phyloP scores from a whole-genome alignment of 371 early-diverging fungal species.

The Nematocida ironsii region DNA sequence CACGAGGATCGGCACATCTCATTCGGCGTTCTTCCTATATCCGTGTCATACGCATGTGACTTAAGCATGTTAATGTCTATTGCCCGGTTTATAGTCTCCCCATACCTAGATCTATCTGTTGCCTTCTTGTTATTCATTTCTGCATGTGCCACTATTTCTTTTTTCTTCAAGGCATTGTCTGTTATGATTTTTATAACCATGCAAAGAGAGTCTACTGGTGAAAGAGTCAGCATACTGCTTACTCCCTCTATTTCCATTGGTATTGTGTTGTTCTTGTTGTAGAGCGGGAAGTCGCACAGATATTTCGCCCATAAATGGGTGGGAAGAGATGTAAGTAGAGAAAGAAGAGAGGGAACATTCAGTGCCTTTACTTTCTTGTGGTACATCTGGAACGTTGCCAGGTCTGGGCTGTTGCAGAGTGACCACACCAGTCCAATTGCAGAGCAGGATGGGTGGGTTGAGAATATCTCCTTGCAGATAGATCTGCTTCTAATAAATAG shows the following conservation, averaged over 20 bases:
- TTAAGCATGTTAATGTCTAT: conserved; percentile 49
- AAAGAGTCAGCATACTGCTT: conserved; percentile 42
- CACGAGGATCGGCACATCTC: conserved; percentile 33
- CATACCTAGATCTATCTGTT: conserved; percentile 53
- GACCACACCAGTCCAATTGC: conserved; percentile 60
- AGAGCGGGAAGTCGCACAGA: conserved; percentile 35
- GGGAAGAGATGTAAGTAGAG: conserved; percentile 43
- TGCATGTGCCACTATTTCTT: conserved; percentile 48
- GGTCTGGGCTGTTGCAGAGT: conserved; percentile 60
- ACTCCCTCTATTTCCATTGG: conserved; percentile 34
- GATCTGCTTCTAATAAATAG: conserved; percentile 65
- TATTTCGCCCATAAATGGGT: conserved; percentile 57
- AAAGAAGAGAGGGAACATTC: conserved; percentile 54
- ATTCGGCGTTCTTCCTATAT: conserved; percentile 47
- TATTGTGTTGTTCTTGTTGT: conserved; percentile 50
- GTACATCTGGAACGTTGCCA: conserved; percentile 52
- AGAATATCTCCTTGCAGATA: conserved; percentile 60
- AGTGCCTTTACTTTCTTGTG: conserved; percentile 52
- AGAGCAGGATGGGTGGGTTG: conserved; percentile 29
- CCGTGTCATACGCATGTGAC: conserved; percentile 48
- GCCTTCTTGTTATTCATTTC: conserved; percentile 40
- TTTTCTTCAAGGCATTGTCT: conserved; percentile 52
- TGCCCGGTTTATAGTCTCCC: conserved; percentile 58
- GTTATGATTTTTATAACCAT: conserved; percentile 59
- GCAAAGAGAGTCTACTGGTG: conserved; percentile 63